phyloP scores from a whole-genome alignment of 352 stramenopile species.

The Peronosclerospora sorghi region DNA sequence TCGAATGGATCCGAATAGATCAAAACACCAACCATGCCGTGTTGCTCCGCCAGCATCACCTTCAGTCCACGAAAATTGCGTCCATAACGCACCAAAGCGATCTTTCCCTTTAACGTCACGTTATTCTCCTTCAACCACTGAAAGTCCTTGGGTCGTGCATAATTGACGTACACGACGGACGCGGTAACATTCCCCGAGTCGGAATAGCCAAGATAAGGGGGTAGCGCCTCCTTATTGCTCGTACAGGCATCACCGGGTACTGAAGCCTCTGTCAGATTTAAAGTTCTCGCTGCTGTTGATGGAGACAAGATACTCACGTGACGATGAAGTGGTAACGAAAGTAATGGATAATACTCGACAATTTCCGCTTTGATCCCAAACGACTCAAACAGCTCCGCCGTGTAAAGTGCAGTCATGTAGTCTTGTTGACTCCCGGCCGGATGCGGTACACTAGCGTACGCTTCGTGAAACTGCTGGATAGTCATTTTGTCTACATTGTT shows the following conservation, averaged over 20 bases:
- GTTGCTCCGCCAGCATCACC: constrained; percentile 73
- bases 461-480: constrained; percentile 18
- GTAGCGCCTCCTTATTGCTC: constrained; percentile 40
- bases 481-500: constrained; percentile 13
- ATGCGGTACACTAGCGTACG: constrained; percentile 33
- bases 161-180: constrained; percentile 83
- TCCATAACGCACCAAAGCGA: constrained; percentile 82
- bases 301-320: constrained; percentile 39
- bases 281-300: constrained; percentile 9
- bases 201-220: constrained; percentile 76
- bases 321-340: constrained; percentile 52
- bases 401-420: constrained; percentile 53
- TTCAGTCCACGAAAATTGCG: constrained; percentile 66
- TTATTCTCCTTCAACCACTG: constrained; percentile 52
- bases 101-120: constrained; percentile 64
- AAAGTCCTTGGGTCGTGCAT: constrained; percentile 74
- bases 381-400: constrained; percentile 36
- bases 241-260: constrained; percentile 59
- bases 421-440: constrained; percentile 33
- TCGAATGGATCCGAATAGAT: constrained; percentile 86
- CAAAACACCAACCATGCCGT: constrained; percentile 62
- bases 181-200: constrained; percentile 62
- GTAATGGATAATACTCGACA: constrained; percentile 49
- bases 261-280: constrained; percentile 47
- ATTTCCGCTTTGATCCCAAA: constrained; percentile 57